Evolutionary conservation across 2,329 filamentous ascomycete genomes (phyloP).

Genomic region (Grosmannia serpens): DNA sequence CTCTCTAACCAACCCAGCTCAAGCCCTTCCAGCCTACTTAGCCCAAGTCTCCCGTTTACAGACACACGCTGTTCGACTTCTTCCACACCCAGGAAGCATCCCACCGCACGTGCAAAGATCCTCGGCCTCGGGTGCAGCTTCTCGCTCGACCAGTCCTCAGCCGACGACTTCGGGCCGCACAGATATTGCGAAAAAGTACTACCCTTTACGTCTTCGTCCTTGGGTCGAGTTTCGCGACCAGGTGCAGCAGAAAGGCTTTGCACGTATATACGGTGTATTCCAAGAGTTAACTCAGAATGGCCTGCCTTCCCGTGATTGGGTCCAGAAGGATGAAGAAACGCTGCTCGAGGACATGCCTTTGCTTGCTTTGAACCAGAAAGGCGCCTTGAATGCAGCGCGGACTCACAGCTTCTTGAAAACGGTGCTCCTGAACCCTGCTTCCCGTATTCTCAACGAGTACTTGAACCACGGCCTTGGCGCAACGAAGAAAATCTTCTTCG

Average conservation of each 20-base stretch:
- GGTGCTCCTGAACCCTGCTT: slow-evolving; percentile 1
- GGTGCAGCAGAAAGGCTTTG: slow-evolving; percentile 20
- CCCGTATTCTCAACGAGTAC: slow-evolving; percentile 3
- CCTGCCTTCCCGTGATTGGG: slow-evolving; percentile 1
- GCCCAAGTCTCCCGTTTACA: slow-evolving; percentile 6
- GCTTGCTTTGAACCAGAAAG: not conserved
- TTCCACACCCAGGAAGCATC: not conserved
- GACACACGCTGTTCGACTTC: slow-evolving; percentile 2
- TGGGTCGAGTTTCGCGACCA: slow-evolving; percentile 35
- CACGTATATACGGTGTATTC: slow-evolving; percentile 1
- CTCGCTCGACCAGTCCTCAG: slow-evolving; percentile 1
- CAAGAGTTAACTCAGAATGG: not conserved
- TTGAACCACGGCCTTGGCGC: not conserved
- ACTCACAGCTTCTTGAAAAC: slow-evolving; percentile 1
- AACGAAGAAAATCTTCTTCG: slow-evolving; percentile 5
- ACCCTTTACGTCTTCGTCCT: slow-evolving; percentile 14
- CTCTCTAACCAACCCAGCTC: slow-evolving; percentile 2
- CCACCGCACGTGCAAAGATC: slow-evolving; percentile 2
- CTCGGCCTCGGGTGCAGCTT: not conserved
- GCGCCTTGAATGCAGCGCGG: slow-evolving; percentile 1
- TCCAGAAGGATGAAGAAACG: slow-evolving; percentile 1
- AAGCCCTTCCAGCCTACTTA: slow-evolving; percentile 2
- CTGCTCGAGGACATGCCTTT: slow-evolving; percentile 3
- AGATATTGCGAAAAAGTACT: not conserved
- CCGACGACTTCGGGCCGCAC: slow-evolving; percentile 5